phyloP scores from a whole-genome alignment of 2,329 filamentous ascomycete species.

The Diaporthe sp. region DNA sequence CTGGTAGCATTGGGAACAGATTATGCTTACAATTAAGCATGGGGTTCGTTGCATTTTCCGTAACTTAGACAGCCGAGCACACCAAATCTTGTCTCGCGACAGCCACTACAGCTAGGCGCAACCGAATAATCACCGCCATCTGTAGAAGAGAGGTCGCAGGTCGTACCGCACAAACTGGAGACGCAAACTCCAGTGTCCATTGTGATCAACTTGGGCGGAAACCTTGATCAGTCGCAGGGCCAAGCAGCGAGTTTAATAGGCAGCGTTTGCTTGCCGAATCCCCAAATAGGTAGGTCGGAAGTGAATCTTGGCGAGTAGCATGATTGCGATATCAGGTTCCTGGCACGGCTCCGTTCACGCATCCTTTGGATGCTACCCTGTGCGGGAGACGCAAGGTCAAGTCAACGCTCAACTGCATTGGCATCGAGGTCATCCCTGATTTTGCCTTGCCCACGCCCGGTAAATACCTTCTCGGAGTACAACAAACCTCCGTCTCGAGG shows the following conservation, averaged over 20 bases:
- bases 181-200: too few relatives aligned
- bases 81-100: neutral
- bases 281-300: neutral
- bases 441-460: neutral
- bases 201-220: neutral
- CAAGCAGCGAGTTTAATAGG: neutral
- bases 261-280: neutral
- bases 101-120: neutral
- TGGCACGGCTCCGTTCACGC: neutral
- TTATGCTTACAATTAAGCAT: constrained; percentile 11
- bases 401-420: neutral
- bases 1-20: neutral
- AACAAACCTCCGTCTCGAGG: neutral
- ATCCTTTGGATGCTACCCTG: constrained; percentile 6
- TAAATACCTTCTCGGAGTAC: neutral
- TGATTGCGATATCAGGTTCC: constrained; percentile 6
- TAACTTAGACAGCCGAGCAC: too few relatives aligned
- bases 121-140: neutral
- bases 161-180: too few relatives aligned
- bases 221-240: neutral
- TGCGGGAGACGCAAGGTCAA: neutral
- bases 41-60: neutral
- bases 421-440: neutral
- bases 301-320: neutral
- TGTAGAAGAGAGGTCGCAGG: too few relatives aligned